Percentiles rank a stretch among this genome's conserved stretches.
Conservation (phyloP, 352 stramenopile species). For the Phytophthora hybrid region DNA sequence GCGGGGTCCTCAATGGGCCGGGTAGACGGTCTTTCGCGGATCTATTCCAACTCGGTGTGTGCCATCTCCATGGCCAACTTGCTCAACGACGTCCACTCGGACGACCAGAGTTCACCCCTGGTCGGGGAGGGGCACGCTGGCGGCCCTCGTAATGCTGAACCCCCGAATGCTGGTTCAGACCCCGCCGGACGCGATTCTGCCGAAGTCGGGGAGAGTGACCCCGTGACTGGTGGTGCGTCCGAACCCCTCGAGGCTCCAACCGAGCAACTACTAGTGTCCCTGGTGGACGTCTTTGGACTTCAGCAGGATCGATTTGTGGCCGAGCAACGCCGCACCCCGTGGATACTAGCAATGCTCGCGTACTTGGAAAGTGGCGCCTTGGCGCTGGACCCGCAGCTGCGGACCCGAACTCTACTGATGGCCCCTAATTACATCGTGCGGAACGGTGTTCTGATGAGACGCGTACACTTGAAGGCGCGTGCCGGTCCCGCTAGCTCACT, state of each 20-base stretch:
- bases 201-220: too few species aligned
- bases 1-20: background rate
- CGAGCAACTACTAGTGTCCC: background rate
- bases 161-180: too few species aligned
- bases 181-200: too few species aligned
- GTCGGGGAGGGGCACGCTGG: too few species aligned
- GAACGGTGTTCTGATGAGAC: background rate
- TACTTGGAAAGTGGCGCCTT: constrained; percentile 3
- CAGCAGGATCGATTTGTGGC: background rate
- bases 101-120: too few species aligned
- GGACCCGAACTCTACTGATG: background rate
- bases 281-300: background rate
- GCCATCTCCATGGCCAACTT: background rate
- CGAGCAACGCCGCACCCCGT: background rate
- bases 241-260: background rate
- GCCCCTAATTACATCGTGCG: background rate
- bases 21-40: constrained; percentile 12
- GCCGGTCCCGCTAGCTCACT: background rate
- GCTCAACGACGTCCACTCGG: too few species aligned
- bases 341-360: constrained; percentile 5
- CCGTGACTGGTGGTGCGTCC: too few species aligned
- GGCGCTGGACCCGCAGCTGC: constrained; percentile 4
- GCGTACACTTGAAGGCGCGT: background rate
- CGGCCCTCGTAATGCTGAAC: too few species aligned
- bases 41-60: background rate